phyloP scores from a whole-genome alignment of 202 grass and related monocot species.

The Bolboschoenoplectus hybrid region DNA sequence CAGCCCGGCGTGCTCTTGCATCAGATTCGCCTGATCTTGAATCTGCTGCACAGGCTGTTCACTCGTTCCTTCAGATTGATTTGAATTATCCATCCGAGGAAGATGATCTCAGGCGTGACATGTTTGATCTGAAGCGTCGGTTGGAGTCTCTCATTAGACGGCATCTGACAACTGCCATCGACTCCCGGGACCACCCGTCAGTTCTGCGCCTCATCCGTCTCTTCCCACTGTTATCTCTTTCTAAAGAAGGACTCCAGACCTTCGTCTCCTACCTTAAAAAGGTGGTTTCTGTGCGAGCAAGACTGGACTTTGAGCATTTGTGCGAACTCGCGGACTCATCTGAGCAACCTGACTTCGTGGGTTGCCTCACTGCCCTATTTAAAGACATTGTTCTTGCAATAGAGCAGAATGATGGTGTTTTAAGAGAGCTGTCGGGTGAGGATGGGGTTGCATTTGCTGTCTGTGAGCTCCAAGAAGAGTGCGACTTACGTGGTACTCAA shows the following conservation, averaged over 20 bases:
- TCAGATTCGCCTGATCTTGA: conserved; percentile 59
- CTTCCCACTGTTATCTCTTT: conserved; percentile 74
- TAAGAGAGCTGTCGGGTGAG: conserved; percentile 73
- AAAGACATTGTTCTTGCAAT: conserved; percentile 92
- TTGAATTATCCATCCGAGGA: conserved; percentile 59
- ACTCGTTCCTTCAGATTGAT: conserved; percentile 75
- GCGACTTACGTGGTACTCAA: conserved; percentile 79
- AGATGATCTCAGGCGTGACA: conserved; percentile 78
- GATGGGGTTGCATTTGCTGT: conserved; percentile 82
- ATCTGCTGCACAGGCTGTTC: conserved; percentile 52
- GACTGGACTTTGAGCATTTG: conserved; percentile 82
- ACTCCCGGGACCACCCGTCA: conserved; percentile 70
- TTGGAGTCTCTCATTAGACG: conserved; percentile 69
- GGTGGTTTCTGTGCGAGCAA: conserved; percentile 71
- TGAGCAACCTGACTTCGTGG: conserved; percentile 69
- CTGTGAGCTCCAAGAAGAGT: conserved; percentile 95
- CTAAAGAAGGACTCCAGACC: conserved; percentile 82
- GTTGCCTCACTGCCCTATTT: conserved; percentile 78
- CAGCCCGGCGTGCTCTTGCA: conserved; percentile 60
- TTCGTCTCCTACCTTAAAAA: conserved; percentile 86
- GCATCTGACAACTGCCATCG: conserved; percentile 68
- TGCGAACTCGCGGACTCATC: conserved; percentile 49
- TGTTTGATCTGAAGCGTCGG: conserved; percentile 71
- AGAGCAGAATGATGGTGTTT: conserved; percentile 77
- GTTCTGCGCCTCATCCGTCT: conserved; percentile 77